phyloP scores from a whole-genome alignment of 2,329 filamentous ascomycete genomes.

The Fusarium heterosporum region DNA sequence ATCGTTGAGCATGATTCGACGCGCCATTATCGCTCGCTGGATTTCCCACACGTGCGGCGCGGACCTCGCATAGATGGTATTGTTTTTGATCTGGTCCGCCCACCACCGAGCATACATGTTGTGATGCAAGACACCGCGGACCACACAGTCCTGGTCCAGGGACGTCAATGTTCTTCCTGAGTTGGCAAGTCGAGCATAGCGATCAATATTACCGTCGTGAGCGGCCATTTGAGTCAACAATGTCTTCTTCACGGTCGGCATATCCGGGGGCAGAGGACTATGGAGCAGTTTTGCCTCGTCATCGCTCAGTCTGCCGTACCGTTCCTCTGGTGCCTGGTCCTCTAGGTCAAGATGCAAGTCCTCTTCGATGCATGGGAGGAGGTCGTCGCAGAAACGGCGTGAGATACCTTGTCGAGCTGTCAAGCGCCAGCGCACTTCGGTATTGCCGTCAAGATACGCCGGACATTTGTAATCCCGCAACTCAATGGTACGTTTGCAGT shows the following conservation, averaged over 20 bases:
- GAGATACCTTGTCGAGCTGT: neutral
- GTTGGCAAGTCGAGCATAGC: neutral
- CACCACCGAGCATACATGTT: slow-evolving; percentile 20
- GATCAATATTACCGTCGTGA: slow-evolving; percentile 12
- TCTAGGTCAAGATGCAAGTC: slow-evolving; percentile 4
- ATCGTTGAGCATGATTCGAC: slow-evolving; percentile 23
- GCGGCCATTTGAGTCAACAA: slow-evolving; percentile 19
- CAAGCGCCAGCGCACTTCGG: slow-evolving; percentile 9
- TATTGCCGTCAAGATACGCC: slow-evolving; percentile 15
- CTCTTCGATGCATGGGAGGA: slow-evolving; percentile 17
- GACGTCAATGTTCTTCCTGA: neutral
- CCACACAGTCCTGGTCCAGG: neutral
- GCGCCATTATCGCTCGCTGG: slow-evolving; percentile 4
- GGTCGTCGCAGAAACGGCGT: neutral
- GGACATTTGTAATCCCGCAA: neutral
- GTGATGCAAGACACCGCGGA: slow-evolving; percentile 8
- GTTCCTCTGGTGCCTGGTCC: neutral
- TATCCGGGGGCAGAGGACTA: neutral
- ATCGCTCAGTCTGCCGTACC: neutral
- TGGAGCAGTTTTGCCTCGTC: slow-evolving; percentile 4
- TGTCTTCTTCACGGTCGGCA: slow-evolving; percentile 12
- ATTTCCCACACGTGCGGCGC: neutral
- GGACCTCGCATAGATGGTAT: neutral
- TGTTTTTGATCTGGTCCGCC: slow-evolving; percentile 8
- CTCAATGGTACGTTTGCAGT: neutral